These are phyloP conservation scores for Cutaneotrichosporon curvatum DNA, from an alignment of 1,284 basidiomycete species.

Conservation along the genomic window DNA sequence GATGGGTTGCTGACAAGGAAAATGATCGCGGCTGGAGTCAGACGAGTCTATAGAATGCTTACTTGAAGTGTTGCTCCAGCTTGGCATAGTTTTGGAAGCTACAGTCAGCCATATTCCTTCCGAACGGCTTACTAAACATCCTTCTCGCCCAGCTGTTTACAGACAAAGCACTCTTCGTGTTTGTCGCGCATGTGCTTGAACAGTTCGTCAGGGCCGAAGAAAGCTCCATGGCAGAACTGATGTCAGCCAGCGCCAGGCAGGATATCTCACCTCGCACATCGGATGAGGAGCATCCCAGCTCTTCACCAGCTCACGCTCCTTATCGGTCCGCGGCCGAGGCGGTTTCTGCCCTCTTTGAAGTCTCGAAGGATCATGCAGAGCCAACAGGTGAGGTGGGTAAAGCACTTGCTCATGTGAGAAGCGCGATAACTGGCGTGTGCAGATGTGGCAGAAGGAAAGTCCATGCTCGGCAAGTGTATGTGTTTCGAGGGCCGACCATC, in stretches of 20 bases:
- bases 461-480: slow-evolving; percentile 54
- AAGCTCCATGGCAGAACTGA: slow-evolving; percentile 82
- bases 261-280: slow-evolving; percentile 50
- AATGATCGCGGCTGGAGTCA: slow-evolving; percentile 53
- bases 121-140: slow-evolving; percentile 70
- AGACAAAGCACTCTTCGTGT: slow-evolving; percentile 96
- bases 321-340: slow-evolving; percentile 33
- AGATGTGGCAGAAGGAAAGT: slow-evolving; percentile 78
- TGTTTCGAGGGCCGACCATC: slow-evolving; percentile 82
- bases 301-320: slow-evolving; percentile 41
- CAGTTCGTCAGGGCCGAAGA: slow-evolving; percentile 87
- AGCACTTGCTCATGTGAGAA: slow-evolving; percentile 92
- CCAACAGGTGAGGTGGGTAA: slow-evolving; percentile 64
- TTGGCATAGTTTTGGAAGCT: slow-evolving; percentile 73
- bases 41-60: slow-evolving; percentile 11
- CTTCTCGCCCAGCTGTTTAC: slow-evolving; percentile 68
- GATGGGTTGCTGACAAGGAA: slow-evolving; percentile 63
- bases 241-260: slow-evolving; percentile 26
- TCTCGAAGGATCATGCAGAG: slow-evolving; percentile 71
- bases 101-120: background rate
- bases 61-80: slow-evolving; percentile 53
- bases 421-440: slow-evolving; percentile 83
- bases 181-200: slow-evolving; percentile 86
- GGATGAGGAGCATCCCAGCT: slow-evolving; percentile 46
- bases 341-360: slow-evolving; percentile 49